These are phyloP conservation scores for Lipomyces starkeyi DNA, from an alignment of 805 yeast species.

Conservation along the genomic window DNA sequence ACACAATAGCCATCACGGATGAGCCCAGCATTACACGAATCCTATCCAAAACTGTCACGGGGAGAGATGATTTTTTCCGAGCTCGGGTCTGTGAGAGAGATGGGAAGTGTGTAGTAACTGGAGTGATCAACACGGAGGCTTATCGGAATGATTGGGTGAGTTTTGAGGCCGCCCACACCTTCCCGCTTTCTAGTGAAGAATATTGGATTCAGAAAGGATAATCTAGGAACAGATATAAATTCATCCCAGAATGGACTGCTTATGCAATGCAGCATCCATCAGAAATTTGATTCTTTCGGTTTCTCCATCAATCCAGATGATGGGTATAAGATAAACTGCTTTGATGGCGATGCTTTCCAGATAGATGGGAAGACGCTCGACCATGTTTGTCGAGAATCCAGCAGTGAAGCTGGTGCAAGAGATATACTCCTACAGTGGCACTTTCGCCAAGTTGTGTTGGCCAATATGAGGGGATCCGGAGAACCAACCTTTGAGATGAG, in stretches of 20 bases:
- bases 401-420: no score
- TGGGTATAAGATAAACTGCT: slow-evolving; percentile 1
- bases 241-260: no score
- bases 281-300: background rate
- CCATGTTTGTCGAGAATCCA: background rate
- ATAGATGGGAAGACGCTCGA: background rate
- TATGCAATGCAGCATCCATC: background rate
- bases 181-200: no score
- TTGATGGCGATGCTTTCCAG: background rate
- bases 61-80: background rate
- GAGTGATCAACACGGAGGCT: background rate
- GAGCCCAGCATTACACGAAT: background rate
- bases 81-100: background rate
- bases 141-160: background rate
- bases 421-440: no score
- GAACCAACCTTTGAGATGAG: no score
- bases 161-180: background rate
- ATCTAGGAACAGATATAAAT: no score
- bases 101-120: background rate
- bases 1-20: background rate
- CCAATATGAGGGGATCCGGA: no score
- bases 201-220: no score
- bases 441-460: no score
- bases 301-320: background rate
- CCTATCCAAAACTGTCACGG: background rate